Base-by-base conservation (phyloP, 352 stramenopile species). In the Elongisporangium undulatum region DNA sequence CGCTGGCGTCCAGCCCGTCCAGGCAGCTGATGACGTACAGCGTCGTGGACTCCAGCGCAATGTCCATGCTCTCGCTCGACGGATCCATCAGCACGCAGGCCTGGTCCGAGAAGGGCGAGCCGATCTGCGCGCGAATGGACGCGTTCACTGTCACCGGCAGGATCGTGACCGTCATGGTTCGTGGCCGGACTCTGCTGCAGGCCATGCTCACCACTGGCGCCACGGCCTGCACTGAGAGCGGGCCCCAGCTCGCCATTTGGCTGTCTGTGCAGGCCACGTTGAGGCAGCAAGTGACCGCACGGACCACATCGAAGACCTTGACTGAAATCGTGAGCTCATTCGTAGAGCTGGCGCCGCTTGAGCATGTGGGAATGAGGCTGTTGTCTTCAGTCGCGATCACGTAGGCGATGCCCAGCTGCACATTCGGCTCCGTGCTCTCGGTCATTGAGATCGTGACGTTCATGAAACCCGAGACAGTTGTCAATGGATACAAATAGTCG, bases 11-110 rank as follows among this genome's bases (percentile, higher is more conserved):
- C 13, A 92, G 64, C 2, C 79, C 82, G 15, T 70, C 48, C 29
- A 84, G 55, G 56, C 82, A 92, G 41, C 78, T 92, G 22, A 89
- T 67, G 2, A 68, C 75, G 13, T 66, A 71, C 2, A 86, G 55
- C 17, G 61, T 73, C 0, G 61, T 74, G 5, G 65, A 68, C 8
- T 51, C 58, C 26, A 34, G 4, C 8, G 26, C 26, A 34, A 34
- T 34, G 26, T 34, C 26, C 26, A 34, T 34, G 26, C 4, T 34
- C 26, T 34, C 26, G 26, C 4, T 41, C 29, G 29, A 41, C 4
- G 29, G 29, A 41, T 41, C 29, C 8, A 13, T 41, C 5, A 41
- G 8, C 5, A 41, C 29, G 29, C 29, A 41, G 29, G 29, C 8
- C 29, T 41, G 1, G 29, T 41, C 8, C 13, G 29, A 41, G 29